Evolutionary conservation across 1,284 basidiomycete species (phyloP).

Genomic region (Trichosporon ovoides): DNA sequence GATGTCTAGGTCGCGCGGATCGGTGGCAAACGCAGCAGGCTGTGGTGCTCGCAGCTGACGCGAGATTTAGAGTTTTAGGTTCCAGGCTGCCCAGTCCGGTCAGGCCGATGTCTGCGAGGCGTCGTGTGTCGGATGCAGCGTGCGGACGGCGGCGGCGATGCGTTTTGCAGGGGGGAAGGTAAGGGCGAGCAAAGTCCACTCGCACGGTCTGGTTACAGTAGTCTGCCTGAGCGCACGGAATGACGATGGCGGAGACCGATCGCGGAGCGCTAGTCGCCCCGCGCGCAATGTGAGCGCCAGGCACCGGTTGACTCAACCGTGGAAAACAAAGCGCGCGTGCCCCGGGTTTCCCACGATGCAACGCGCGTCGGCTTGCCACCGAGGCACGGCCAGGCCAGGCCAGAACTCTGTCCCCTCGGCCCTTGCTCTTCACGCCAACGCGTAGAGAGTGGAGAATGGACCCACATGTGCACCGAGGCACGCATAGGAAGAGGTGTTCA

Average conservation of each 20-base stretch:
- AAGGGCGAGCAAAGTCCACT: too few species aligned
- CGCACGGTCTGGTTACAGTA: too few species aligned
- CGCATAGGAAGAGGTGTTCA: too few species aligned
- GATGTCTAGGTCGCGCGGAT: background rate
- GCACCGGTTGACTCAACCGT: slow-evolving; percentile 7
- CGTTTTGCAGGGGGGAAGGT: too few species aligned
- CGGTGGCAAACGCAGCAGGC: background rate
- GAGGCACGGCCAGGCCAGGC: background rate
- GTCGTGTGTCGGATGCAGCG: too few species aligned
- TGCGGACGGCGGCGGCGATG: too few species aligned
- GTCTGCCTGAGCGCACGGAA: background rate
- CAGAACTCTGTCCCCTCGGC: too few species aligned
- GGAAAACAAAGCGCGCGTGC: slow-evolving; percentile 3
- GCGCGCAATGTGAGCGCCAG: background rate
- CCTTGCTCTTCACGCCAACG: too few species aligned
- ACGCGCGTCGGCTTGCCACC: background rate
- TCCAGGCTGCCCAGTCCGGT: background rate
- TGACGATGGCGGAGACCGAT: slow-evolving; percentile 3
- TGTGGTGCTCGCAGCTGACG: background rate
- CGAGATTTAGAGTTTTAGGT: slow-evolving; percentile 2
- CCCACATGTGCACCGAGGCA: too few species aligned
- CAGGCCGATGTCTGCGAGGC: background rate
- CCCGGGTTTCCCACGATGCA: background rate
- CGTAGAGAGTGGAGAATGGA: too few species aligned
- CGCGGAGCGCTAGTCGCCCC: background rate